Base-by-base conservation (phyloP, 192 early-diverging fungal species). In the Chytriomyces sp. region DNA sequence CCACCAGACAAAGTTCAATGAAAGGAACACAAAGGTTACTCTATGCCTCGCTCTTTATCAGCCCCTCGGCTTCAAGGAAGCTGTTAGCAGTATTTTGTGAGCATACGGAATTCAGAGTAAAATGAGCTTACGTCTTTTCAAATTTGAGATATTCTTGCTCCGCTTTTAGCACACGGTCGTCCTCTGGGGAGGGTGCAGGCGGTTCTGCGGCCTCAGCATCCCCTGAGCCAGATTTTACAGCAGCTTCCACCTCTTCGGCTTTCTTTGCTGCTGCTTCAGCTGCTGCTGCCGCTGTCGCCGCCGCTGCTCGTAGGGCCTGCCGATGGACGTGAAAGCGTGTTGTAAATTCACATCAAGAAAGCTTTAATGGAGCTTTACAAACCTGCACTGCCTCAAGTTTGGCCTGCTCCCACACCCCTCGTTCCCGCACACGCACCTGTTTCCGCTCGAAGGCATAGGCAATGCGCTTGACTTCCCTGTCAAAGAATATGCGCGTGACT, bases 401-500 rank as follows among this genome's bases (percentile, higher is more conserved):
- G 36, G 76, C 62, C 53, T 77, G 76, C 56, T 88, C 86, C 66
- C 70, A 88, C 14, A 25, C 56, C 2, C 75, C 64, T 5, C 75
- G 74, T 58, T 86, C 86, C 34, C 63, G 52, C 0, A 70, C 66
- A 2, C 84, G 74, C 10, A 77, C 64, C 41, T 82, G 68, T 55
- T 84, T 87, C 32, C 87, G 65, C 26, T 74, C 75, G 3, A 39
- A 70, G 26, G 74, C 73, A 41, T 86, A 84, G 12, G 22, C 67
- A 10, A 89, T 60, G 17, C 87, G 67, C 17, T 72, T 72, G 31
- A 78, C 80, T 74, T 89, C 87, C 34, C 87, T 59, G 6, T 89
- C 87, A 70, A 89, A 88, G 70, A 84, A 86, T 2, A 62, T 52
- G 3, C 63, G 62, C 5, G 83, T 73, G 40, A 86, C 52, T 1